phyloP scores from a whole-genome alignment of 2,329 filamentous ascomycete species.

The Purpureocillium lavendulum region DNA sequence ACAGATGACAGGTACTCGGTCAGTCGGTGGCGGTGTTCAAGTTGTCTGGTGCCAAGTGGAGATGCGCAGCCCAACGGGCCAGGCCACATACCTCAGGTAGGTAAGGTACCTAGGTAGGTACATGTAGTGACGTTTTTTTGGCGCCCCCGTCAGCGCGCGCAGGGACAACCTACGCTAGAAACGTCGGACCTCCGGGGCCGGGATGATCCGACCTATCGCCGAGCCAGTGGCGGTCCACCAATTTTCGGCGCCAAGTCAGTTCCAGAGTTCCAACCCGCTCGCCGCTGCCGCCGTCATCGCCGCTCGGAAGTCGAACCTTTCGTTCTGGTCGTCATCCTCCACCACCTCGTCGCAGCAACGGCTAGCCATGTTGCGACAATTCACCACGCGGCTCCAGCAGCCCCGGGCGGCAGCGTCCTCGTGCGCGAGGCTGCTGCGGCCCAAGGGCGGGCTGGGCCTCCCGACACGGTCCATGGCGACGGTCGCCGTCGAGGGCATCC shows the following conservation, averaged over 20 bases:
- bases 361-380: conserved; percentile 24
- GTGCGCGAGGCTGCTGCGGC: conserved; percentile 14
- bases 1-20: too few species aligned
- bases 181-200: conserved; percentile 7
- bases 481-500: conserved; percentile 25
- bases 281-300: too few species aligned
- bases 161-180: too few species aligned
- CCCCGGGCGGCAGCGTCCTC: conserved; percentile 13
- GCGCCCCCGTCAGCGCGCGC: too few species aligned
- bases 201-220: conserved; percentile 14
- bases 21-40: too few species aligned
- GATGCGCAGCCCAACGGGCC: too few species aligned
- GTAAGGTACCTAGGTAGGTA: too few species aligned
- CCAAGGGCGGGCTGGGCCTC: conserved; percentile 12
- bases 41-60: too few species aligned
- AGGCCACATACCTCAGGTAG: too few species aligned
- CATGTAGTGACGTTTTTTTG: too few species aligned
- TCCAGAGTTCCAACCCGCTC: too few species aligned
- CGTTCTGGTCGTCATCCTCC: not conserved
- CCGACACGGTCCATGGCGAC: conserved; percentile 22
- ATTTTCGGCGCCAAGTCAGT: not conserved
- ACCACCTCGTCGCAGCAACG: not conserved
- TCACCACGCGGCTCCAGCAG: conserved; percentile 22
- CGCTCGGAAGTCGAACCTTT: too few species aligned
- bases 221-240: conserved; percentile 4